Conservation (phyloP, 768 basidiomycete species). For the Rhizopogon vinicolor region DNA sequence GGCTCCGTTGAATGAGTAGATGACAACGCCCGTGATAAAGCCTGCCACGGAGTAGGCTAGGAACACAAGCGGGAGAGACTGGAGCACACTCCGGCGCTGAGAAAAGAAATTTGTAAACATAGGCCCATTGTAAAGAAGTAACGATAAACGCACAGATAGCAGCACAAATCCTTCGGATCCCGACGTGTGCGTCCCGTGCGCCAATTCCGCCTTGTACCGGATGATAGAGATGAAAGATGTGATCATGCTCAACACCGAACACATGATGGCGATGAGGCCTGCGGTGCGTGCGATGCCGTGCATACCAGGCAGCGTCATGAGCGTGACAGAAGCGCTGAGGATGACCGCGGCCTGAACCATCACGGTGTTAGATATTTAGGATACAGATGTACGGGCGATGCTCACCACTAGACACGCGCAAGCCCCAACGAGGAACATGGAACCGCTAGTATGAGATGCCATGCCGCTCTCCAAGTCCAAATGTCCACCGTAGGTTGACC, state of each 20-base stretch:
- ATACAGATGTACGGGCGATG: conserved; percentile 4
- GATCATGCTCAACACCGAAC: conserved; percentile 65
- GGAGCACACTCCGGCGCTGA: conserved; percentile 49
- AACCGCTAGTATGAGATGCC: conserved; percentile 38
- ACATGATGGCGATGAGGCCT: conserved; percentile 63
- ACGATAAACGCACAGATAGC: conserved; percentile 34
- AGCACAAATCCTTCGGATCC: conserved; percentile 56
- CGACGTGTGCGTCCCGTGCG: conserved; percentile 39
- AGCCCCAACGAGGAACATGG: conserved; percentile 60
- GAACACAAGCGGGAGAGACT: conserved; percentile 73
- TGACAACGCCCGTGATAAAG: conserved; percentile 58
- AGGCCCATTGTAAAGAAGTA: not conserved
- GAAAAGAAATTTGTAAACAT: not conserved
- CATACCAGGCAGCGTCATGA: conserved; percentile 74
- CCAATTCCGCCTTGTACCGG: conserved; percentile 63
- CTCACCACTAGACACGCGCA: conserved; percentile 63
- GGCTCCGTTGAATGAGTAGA: conserved; percentile 61
- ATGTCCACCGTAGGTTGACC: conserved; percentile 38
- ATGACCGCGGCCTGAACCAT: conserved; percentile 66
- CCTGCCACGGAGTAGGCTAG: conserved; percentile 66
- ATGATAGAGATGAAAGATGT: conserved; percentile 68
- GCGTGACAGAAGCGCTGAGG: conserved; percentile 76
- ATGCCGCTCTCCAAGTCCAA: conserved; percentile 59
- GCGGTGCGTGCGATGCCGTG: conserved; percentile 59
- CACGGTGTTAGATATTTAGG: conserved; percentile 5